Evolutionary conservation across 805 yeast genomes (phyloP).

Genomic region (Candida arabinofermentans): DNA sequence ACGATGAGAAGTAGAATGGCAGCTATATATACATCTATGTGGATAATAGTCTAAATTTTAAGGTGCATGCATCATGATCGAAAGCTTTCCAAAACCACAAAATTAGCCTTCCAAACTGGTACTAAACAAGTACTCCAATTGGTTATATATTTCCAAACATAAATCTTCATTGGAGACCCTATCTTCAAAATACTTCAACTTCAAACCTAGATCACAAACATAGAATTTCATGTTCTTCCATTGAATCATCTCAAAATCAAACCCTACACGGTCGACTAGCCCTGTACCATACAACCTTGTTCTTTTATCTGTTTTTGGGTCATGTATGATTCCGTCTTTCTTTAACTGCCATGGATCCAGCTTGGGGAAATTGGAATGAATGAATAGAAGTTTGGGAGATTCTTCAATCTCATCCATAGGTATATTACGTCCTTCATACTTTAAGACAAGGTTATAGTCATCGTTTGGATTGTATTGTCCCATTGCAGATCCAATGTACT

Average conservation of each 20-base stretch:
- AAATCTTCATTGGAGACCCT: constrained; percentile 35
- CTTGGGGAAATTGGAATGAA: constrained; percentile 67
- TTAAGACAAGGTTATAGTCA: constrained; percentile 40
- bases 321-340: constrained; percentile 36
- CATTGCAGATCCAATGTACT: constrained; percentile 70
- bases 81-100: too few species aligned
- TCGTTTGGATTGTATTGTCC: constrained; percentile 68
- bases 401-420: constrained; percentile 11
- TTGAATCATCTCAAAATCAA: constrained; percentile 54
- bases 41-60: too few species aligned
- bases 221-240: constrained; percentile 56
- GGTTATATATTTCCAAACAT: constrained; percentile 48
- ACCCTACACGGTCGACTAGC: constrained; percentile 46
- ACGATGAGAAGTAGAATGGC: too few species aligned
- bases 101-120: constrained; percentile 9
- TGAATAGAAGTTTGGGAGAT: constrained; percentile 40
- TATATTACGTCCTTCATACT: constrained; percentile 18
- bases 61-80: too few species aligned
- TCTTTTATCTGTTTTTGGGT: constrained; percentile 39
- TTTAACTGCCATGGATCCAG: constrained; percentile 56
- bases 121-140: constrained; percentile 36
- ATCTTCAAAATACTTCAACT: constrained; percentile 41
- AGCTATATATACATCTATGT: too few species aligned
- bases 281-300: constrained; percentile 58
- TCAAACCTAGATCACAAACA: constrained; percentile 46